phyloP scores from a whole-genome alignment of 1,284 basidiomycete genomes.

The Grifola frondosa region DNA sequence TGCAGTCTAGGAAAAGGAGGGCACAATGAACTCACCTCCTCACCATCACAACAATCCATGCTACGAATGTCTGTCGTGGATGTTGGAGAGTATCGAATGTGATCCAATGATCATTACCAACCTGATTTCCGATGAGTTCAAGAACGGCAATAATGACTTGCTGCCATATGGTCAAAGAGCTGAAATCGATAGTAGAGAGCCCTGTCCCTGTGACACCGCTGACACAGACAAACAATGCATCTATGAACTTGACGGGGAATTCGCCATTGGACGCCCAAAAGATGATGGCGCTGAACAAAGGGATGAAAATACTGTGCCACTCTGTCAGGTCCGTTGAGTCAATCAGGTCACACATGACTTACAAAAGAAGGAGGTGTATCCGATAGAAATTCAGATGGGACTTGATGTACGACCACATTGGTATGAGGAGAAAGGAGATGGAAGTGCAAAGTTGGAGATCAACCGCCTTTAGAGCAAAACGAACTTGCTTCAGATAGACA shows the following conservation, averaged over 20 bases:
- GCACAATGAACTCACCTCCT: constrained; percentile 24
- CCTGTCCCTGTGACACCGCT: constrained; percentile 81
- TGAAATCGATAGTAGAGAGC: constrained; percentile 70
- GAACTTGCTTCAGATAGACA: too few species aligned
- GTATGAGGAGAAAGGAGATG: too few species aligned
- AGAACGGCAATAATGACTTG: constrained; percentile 68
- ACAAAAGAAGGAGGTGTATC: constrained; percentile 54
- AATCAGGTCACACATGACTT: constrained; percentile 16
- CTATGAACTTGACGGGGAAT: constrained; percentile 63
- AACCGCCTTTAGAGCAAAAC: too few species aligned
- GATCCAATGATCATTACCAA: constrained; percentile 23
- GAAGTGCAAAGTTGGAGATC: too few species aligned
- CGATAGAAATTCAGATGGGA: constrained; percentile 65
- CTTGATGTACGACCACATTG: constrained; percentile 32
- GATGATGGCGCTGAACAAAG: constrained; percentile 65
- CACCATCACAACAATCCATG: constrained; percentile 34
- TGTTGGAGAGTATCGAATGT: background rate
- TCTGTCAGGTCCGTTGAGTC: background rate
- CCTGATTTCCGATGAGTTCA: constrained; percentile 67
- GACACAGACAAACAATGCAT: constrained; percentile 70
- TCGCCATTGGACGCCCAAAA: constrained; percentile 69
- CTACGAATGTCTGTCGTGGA: constrained; percentile 29
- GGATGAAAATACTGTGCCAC: constrained; percentile 55
- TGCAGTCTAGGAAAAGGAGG: background rate
- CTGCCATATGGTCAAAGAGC: constrained; percentile 70